Base-by-base conservation (phyloP, 345 rosid species). In the Bretschneidera sinensis region DNA sequence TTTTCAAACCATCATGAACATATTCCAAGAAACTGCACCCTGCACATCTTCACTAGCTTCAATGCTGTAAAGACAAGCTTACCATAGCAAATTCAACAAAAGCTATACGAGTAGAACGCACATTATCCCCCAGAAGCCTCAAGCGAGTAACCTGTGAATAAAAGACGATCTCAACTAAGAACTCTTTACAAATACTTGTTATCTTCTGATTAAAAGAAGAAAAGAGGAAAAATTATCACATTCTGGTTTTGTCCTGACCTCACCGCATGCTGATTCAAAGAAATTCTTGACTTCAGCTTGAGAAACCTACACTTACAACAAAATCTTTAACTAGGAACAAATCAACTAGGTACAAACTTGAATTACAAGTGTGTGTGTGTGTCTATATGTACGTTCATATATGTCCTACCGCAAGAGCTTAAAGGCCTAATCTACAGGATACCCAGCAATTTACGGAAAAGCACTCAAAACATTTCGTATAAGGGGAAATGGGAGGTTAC, bases 51-150 rank as follows among this genome's bases (percentile, higher is more conserved):
- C 18, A 21, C 35, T 28, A n/a, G n/a, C n/a, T n/a, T n/a, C n/a
- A n/a, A n/a, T n/a, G n/a, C n/a, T n/a, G n/a, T n/a, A n/a, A n/a
- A n/a, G 8, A 69, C 51, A 43, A 65, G 55, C 81, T 81, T 74
- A 91, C 97, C 91, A 68, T 67, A 24, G 88, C 85, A 72, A 91
- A 91, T 72, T 91, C 97, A 63, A 88, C 89, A 69, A 91, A 91
- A 57, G 89, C 94, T 70, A 85, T 91, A 67, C 91, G 88, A 69
- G 84, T 88, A 47, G 96, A 88, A 75, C 88, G 97, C 69, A 82
- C 73, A 17, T 85, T 75, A 74, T 88, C 96, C 14, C 97, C 96
- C 63, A 85, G 76, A 64, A 91, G 85, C 85, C 94, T 88, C 78
- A 91, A 75, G 51, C 85, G 89, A 67, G 87, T 82, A 49, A 91